Percentiles rank a stretch among this genome's conserved stretches.
Evolutionary conservation across 2,329 filamentous ascomycete genomes (phyloP).

Genomic region (Beauveria australis): DNA sequence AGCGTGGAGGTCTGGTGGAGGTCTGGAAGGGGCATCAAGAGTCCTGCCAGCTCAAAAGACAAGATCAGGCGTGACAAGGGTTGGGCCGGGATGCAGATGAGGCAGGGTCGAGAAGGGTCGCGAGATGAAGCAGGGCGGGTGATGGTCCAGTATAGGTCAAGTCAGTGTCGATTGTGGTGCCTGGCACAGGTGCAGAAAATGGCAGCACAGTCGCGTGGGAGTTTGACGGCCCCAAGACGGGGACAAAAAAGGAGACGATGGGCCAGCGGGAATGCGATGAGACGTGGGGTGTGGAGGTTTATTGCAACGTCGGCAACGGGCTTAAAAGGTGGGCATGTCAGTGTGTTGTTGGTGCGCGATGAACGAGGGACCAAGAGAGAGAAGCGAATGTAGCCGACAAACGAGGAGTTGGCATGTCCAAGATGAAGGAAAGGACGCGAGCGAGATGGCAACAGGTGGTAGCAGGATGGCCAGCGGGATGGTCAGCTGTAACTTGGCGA

Average conservation of each 20-base stretch:
- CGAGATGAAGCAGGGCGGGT: neutral
- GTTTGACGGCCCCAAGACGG: neutral
- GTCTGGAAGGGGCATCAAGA: neutral
- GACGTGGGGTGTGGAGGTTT: conserved; percentile 4
- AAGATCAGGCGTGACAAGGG: neutral
- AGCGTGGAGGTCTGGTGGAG: neutral
- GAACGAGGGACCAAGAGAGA: neutral
- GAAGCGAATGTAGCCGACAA: conserved; percentile 1
- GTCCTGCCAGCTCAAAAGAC: neutral
- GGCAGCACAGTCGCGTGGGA: neutral
- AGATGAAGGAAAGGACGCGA: neutral
- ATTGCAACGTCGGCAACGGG: conserved; percentile 2
- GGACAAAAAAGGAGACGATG: neutral
- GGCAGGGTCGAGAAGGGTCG: neutral
- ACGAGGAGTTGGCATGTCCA: neutral
- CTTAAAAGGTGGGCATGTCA: conserved; percentile 53
- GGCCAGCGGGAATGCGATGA: neutral
- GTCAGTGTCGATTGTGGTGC: neutral
- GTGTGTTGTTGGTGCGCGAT: neutral
- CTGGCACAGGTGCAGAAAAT: neutral
- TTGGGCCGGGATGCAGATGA: conserved; percentile 1
- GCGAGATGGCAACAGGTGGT: neutral
- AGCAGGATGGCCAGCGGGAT: neutral
- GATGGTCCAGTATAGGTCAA: neutral
- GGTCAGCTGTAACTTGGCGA: neutral